A percentile compares a stretch with the other conserved stretches of the same genome.
phyloP scores from a whole-genome alignment of 1,284 basidiomycete species.

The Exobasidium rhododendri region DNA sequence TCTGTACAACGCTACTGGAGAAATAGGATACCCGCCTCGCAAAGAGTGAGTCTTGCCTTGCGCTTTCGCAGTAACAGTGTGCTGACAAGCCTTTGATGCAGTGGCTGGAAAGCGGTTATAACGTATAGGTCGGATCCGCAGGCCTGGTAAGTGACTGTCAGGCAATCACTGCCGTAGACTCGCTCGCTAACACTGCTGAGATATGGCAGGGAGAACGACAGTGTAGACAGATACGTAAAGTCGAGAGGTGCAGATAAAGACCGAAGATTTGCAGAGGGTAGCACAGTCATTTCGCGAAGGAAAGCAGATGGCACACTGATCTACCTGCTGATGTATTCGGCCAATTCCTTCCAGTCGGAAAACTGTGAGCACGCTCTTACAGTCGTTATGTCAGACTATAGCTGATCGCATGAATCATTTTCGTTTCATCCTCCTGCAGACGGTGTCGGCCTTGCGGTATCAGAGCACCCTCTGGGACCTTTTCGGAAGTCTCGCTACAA shows the following conservation, averaged over 20 bases:
- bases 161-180: too few species aligned
- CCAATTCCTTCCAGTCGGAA: conserved; percentile 5
- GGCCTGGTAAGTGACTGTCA: neutral
- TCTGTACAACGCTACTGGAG: conserved; percentile 7
- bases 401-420: neutral
- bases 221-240: conserved; percentile 15
- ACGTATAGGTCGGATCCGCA: neutral
- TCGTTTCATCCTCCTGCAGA: neutral
- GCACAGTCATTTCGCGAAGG: conserved; percentile 13
- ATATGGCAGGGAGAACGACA: conserved; percentile 12
- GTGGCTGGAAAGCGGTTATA: neutral
- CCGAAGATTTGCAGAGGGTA: conserved; percentile 12
- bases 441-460: conserved; percentile 10
- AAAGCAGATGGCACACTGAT: neutral
- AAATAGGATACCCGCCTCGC: conserved; percentile 9
- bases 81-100: neutral
- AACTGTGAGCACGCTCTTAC: neutral
- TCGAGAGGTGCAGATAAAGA: conserved; percentile 11
- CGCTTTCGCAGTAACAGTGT: neutral
- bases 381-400: neutral
- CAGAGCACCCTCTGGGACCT: conserved; percentile 6
- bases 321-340: conserved; percentile 11
- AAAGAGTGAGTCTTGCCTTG: conserved; percentile 8
- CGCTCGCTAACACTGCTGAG: too few species aligned
- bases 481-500: conserved; percentile 11